These are phyloP conservation scores for Grigorovia transvaalensis DNA, from an alignment of 805 yeast genomes.

Conservation along the genomic window DNA sequence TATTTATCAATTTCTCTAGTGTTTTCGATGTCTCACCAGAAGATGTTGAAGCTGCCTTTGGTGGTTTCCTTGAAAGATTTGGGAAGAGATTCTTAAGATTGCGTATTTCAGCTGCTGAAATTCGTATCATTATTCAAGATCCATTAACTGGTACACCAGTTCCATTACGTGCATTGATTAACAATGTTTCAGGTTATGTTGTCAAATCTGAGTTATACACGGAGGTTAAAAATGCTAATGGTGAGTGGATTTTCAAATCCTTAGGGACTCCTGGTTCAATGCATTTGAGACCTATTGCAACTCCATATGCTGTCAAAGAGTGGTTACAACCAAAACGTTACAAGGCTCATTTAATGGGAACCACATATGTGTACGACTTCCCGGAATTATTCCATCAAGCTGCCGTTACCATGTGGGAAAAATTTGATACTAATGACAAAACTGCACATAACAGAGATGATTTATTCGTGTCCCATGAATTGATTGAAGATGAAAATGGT, in stretches of 20 bases:
- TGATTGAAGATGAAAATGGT: slow-evolving; percentile 71
- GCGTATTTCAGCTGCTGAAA: slow-evolving; percentile 95
- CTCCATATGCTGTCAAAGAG: slow-evolving; percentile 96
- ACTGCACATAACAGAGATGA: slow-evolving; percentile 36
- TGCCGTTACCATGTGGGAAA: slow-evolving; percentile 74
- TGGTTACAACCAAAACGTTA: slow-evolving; percentile 97
- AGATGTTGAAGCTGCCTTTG: slow-evolving; percentile 96
- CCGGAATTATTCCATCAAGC: slow-evolving; percentile 98
- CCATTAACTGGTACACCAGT: slow-evolving; percentile 78
- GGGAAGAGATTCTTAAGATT: slow-evolving; percentile 96
- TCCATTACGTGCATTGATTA: slow-evolving; percentile 94
- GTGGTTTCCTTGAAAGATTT: slow-evolving; percentile 93
- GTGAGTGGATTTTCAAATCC: slow-evolving; percentile 96
- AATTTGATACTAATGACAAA: slow-evolving; percentile 15
- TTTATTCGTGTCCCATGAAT: slow-evolving; percentile 67
- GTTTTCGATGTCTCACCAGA: slow-evolving; percentile 89
- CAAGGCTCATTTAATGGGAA: slow-evolving; percentile 96
- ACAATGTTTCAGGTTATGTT: slow-evolving; percentile 94
- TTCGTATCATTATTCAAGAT: slow-evolving; percentile 90
- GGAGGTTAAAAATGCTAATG: slow-evolving; percentile 83
- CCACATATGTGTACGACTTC: slow-evolving; percentile 97
- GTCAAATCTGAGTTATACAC: slow-evolving; percentile 91
- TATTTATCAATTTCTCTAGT: slow-evolving; percentile 93
- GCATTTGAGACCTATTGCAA: slow-evolving; percentile 92
- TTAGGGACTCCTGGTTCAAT: slow-evolving; percentile 91